Percentiles rank a stretch among this genome's conserved stretches.
Conservation (phyloP, 2,329 filamentous ascomycete genomes). For the Venturia oleaginea region DNA sequence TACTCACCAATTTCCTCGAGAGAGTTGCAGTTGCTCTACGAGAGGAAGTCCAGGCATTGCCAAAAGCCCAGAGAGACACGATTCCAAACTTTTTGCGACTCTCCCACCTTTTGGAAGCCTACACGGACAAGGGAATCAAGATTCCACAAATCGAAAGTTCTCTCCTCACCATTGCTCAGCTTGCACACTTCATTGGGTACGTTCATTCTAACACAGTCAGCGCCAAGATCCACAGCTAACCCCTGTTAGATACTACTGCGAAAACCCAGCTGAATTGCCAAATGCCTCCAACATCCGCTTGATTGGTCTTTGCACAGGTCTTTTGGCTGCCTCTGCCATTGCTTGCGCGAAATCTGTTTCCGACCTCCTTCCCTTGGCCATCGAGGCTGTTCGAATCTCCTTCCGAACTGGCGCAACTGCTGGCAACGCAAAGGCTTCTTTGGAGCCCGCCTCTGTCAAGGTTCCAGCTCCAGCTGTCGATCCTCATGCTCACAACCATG, state of each 20-base stretch:
- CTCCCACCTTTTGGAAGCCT: conserved; percentile 56
- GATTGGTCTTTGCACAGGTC: conserved; percentile 59
- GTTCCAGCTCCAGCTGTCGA: background rate
- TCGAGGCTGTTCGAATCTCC: conserved; percentile 56
- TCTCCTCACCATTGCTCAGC: conserved; percentile 54
- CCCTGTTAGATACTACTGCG: conserved; percentile 35
- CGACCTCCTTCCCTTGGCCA: conserved; percentile 51
- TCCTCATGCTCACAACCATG: conserved; percentile 18
- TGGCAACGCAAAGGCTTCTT: conserved; percentile 32
- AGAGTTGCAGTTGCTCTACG: conserved; percentile 48
- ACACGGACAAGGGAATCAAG: conserved; percentile 48
- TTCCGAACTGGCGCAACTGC: conserved; percentile 51
- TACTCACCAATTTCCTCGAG: conserved; percentile 55
- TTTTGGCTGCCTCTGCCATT: conserved; percentile 60
- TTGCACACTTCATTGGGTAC: conserved; percentile 61
- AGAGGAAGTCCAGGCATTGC: conserved; percentile 50
- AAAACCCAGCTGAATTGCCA: conserved; percentile 45
- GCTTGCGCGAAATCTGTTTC: conserved; percentile 54
- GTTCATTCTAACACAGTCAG: conserved; percentile 25
- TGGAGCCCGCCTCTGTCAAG: conserved; percentile 35
- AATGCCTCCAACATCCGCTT: conserved; percentile 42
- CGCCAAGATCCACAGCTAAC: conserved; percentile 16
- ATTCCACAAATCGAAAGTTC: conserved; percentile 56
- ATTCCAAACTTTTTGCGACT: conserved; percentile 55
- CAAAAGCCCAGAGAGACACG: conserved; percentile 46